Conservation (phyloP, 2,329 filamentous ascomycete species). For the Sarocladium oryzae region DNA sequence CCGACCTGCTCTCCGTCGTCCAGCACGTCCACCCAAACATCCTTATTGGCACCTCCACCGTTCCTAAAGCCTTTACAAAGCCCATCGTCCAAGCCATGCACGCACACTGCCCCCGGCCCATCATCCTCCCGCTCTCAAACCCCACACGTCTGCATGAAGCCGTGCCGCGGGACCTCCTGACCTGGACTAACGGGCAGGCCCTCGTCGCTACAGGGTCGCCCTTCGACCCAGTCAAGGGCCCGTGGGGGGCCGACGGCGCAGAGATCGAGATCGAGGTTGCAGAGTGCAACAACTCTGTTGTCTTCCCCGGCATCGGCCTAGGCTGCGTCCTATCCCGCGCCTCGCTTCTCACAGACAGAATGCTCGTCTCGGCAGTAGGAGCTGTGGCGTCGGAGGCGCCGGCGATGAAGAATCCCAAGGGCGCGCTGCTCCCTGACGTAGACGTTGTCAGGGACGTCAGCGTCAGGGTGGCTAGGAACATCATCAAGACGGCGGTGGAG, state of each 20-base stretch:
- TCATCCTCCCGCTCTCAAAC: slow-evolving; percentile 77
- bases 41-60: slow-evolving; percentile 77
- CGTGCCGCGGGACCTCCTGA: slow-evolving; percentile 64
- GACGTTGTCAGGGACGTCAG: slow-evolving; percentile 68
- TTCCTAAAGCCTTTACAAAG: slow-evolving; percentile 68
- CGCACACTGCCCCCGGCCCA: slow-evolving; percentile 62
- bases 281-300: slow-evolving; percentile 84
- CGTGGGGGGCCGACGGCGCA: slow-evolving; percentile 41
- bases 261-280: slow-evolving; percentile 48
- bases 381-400: slow-evolving; percentile 67
- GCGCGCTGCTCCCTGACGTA: slow-evolving; percentile 70
- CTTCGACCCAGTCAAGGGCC: slow-evolving; percentile 64
- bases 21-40: slow-evolving; percentile 70
- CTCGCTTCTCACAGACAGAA: slow-evolving; percentile 61
- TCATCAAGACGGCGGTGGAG: slow-evolving; percentile 64
- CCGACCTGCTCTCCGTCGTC: slow-evolving; percentile 59
- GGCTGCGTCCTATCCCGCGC: slow-evolving; percentile 67
- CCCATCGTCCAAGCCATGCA: slow-evolving; percentile 71
- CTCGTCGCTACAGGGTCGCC: slow-evolving; percentile 80
- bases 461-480: slow-evolving; percentile 67
- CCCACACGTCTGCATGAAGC: slow-evolving; percentile 81
- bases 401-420: slow-evolving; percentile 53
- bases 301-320: slow-evolving; percentile 80
- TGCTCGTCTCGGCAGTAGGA: slow-evolving; percentile 75
- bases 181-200: slow-evolving; percentile 72